Evolutionary conservation across 2,329 filamentous ascomycete genomes (phyloP).

Genomic region (Alternaria brassicicola): DNA sequence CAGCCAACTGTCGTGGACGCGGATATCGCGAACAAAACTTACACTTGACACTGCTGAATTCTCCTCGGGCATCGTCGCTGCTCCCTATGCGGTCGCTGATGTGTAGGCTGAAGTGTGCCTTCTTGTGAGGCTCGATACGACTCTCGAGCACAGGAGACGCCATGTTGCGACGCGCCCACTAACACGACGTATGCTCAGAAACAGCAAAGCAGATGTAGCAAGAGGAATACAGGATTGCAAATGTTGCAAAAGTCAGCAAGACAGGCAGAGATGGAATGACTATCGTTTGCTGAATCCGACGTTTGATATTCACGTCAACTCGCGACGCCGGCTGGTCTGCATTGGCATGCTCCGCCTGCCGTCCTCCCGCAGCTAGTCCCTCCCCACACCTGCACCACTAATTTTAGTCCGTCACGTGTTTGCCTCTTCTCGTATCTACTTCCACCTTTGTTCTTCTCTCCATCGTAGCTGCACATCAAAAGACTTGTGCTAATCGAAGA

Average conservation of each 20-base stretch:
- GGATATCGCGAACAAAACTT: background rate
- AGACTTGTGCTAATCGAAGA: background rate
- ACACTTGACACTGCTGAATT: slow-evolving; percentile 47
- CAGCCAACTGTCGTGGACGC: slow-evolving; percentile 13
- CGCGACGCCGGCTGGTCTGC: slow-evolving; percentile 8
- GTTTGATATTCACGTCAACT: background rate
- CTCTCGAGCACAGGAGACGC: slow-evolving; percentile 46
- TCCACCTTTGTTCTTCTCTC: background rate
- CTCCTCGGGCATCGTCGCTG: slow-evolving; percentile 20
- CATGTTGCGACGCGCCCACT: slow-evolving; percentile 26
- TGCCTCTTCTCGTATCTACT: background rate
- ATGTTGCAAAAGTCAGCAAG: background rate
- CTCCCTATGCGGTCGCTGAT: slow-evolving; percentile 43
- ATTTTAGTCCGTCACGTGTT: background rate
- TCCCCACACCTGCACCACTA: slow-evolving; percentile 4
- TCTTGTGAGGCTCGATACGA: slow-evolving; percentile 48
- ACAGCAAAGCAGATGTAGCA: background rate
- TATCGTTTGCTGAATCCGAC: slow-evolving; percentile 5
- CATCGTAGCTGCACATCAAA: background rate
- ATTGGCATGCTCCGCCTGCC: slow-evolving; percentile 10
- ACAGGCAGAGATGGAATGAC: background rate
- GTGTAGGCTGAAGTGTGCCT: slow-evolving; percentile 47
- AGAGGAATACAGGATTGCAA: background rate
- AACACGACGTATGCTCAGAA: background rate
- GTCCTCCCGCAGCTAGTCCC: slow-evolving; percentile 13